phyloP scores from a whole-genome alignment of 78 protist genomes.

The Dictyostelium purpureum region DNA sequence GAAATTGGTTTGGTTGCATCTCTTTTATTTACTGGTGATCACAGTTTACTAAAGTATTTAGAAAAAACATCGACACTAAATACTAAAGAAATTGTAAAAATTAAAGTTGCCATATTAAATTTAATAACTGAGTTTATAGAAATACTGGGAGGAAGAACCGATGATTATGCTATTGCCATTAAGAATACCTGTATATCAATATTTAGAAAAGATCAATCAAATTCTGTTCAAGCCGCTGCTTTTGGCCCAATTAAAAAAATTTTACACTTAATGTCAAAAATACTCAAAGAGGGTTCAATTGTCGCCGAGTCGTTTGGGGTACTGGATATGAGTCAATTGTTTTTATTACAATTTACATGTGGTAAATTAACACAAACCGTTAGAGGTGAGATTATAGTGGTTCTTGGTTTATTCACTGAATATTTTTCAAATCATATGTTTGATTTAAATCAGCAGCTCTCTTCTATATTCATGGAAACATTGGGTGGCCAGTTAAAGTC shows the following conservation, averaged over 20 bases:
- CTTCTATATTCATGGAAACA: constrained; percentile 56
- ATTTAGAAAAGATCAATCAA: constrained; percentile 48
- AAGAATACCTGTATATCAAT: constrained; percentile 35
- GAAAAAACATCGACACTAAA: not conserved
- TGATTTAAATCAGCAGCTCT: constrained; percentile 43
- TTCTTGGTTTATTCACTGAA: constrained; percentile 62
- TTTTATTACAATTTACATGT: constrained; percentile 58
- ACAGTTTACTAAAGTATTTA: constrained; percentile 20
- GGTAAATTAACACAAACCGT: constrained; percentile 72
- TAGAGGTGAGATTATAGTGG: constrained; percentile 50
- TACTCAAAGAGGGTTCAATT: not conserved
- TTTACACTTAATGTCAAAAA: not conserved
- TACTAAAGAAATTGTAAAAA: constrained; percentile 49
- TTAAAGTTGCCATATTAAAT: not conserved
- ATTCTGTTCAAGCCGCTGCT: constrained; percentile 32
- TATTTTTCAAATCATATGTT: constrained; percentile 24
- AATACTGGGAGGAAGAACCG: not conserved
- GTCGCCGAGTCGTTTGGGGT: constrained; percentile 45
- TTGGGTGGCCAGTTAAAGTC: constrained; percentile 51
- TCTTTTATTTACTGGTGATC: constrained; percentile 41
- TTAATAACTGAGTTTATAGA: constrained; percentile 11
- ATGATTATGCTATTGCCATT: constrained; percentile 12
- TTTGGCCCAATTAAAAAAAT: constrained; percentile 59
- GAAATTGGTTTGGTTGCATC: constrained; percentile 60
- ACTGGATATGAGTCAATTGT: constrained; percentile 34